Base-by-base conservation (phyloP, 179 eudicot species). In the Beta lomatogona region DNA sequence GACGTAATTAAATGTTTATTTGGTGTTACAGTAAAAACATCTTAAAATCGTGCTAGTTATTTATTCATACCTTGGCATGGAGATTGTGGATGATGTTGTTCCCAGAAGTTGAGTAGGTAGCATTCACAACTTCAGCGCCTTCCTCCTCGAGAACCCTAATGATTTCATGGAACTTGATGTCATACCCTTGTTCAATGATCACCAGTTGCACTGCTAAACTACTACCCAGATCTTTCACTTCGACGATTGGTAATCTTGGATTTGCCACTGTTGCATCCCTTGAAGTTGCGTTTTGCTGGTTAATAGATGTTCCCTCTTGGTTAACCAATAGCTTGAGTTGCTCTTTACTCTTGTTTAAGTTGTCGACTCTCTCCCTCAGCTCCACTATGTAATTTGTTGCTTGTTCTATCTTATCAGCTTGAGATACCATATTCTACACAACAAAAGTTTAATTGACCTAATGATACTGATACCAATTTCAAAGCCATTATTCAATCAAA, bases 71-170 rank as follows among this genome's bases (percentile, higher is more conserved):
- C 88, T 87, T 66, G 59, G 87, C 87, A 76, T 85, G 86, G 28
- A 87, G 69, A 3, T 79, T 89, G 75, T 87, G 89, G 80, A 73
- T 76, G 21, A 75, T 73, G 66, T 78, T 80, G 28, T 83, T 75
- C 3, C 69, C 88, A 18, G 22, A 6, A 12, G 75, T 82, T 3
- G 78, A 77, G 46, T 61, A 36, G 64, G 25, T 77, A 44, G 82
- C 84, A 71, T 82, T 80, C 1, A 81, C 83, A 15, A 87, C 91
- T 61, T 87, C 87, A 44, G 87, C 82, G 16, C 90, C 91, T 85
- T 89, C 89, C 10, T 89, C 89, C 22, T 89, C 81, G 16, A 89
- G 79, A 72, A 85, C 50, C 19, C 71, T 69, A 28, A 89, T 73
- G 9, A 82, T 80, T 67, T 89, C 63, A 69, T 48, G 71, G 1